These are phyloP conservation scores for Spinellus fusiger DNA, from an alignment of 192 early-diverging fungal species.

Conservation along the genomic window DNA sequence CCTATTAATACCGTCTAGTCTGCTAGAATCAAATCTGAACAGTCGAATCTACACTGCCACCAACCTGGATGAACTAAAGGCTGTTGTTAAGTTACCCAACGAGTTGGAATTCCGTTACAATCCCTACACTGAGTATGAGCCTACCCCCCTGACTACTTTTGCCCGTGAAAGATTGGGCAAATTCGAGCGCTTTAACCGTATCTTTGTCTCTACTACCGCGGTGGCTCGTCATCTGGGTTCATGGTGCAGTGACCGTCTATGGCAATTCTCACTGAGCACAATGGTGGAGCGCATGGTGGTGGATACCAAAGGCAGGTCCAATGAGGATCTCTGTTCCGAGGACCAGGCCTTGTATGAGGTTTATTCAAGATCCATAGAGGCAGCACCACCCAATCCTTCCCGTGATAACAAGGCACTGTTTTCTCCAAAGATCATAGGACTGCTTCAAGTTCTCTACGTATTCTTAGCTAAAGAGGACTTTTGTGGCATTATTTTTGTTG, in stretches of 20 bases:
- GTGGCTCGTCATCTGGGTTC: slow-evolving; percentile 61
- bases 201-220: slow-evolving; percentile 32
- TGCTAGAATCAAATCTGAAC: slow-evolving; percentile 52
- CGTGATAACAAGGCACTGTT: slow-evolving; percentile 25
- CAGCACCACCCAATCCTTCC: slow-evolving; percentile 26
- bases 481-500: slow-evolving; percentile 87
- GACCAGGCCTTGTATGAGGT: slow-evolving; percentile 10
- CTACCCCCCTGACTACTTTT: slow-evolving; percentile 35
- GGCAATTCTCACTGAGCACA: slow-evolving; percentile 46
- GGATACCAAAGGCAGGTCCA: neutral
- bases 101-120: slow-evolving; percentile 46
- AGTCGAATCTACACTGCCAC: slow-evolving; percentile 52
- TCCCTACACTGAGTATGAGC: slow-evolving; percentile 35
- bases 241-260: slow-evolving; percentile 72
- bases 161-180: slow-evolving; percentile 32
- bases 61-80: slow-evolving; percentile 23
- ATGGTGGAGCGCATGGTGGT: slow-evolving; percentile 6
- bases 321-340: slow-evolving; percentile 10
- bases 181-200: slow-evolving; percentile 33
- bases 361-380: neutral
- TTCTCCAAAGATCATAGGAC: slow-evolving; percentile 64
- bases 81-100: slow-evolving; percentile 33
- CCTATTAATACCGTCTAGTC: slow-evolving; percentile 10
- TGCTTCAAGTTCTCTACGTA: slow-evolving; percentile 57
- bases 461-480: slow-evolving; percentile 46